These are phyloP conservation scores for Aspergillus tamarii DNA, from an alignment of 2,329 filamentous ascomycete genomes.

Conservation along the genomic window DNA sequence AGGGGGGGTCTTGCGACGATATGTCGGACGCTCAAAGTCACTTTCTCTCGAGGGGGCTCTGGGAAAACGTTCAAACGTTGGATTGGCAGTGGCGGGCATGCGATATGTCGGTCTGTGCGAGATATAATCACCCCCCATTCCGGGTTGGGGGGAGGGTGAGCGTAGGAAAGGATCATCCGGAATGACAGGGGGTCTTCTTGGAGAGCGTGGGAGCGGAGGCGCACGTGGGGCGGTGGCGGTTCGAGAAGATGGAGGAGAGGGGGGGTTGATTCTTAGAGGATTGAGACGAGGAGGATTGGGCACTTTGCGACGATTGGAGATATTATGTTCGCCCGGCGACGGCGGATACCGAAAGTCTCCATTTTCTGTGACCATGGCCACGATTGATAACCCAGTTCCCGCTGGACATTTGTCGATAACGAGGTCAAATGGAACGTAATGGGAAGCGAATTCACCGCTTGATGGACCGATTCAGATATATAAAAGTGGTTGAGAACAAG, in stretches of 20 bases:
- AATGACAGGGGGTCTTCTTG: slow-evolving; percentile 19
- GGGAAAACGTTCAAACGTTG: slow-evolving; percentile 21
- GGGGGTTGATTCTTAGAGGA: slow-evolving; percentile 34
- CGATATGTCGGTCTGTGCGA: slow-evolving; percentile 24
- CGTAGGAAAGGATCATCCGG: slow-evolving; percentile 22
- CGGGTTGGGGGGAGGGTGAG: slow-evolving; percentile 20
- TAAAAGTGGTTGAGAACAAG: slow-evolving; percentile 1
- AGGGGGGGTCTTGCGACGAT: slow-evolving; percentile 30
- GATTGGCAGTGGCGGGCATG: slow-evolving; percentile 26
- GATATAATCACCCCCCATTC: slow-evolving; percentile 13
- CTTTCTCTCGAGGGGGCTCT: slow-evolving; percentile 24
- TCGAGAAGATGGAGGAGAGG: slow-evolving; percentile 27
- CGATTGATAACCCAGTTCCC: slow-evolving; percentile 37
- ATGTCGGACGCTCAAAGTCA: slow-evolving; percentile 28
- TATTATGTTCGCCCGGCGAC: slow-evolving; percentile 35
- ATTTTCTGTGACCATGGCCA: slow-evolving; percentile 51
- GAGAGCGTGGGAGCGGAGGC: slow-evolving; percentile 23
- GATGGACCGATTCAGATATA: neutral
- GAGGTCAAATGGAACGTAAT: slow-evolving; percentile 2
- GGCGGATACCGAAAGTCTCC: slow-evolving; percentile 40
- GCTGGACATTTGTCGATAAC: slow-evolving; percentile 45
- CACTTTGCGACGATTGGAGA: slow-evolving; percentile 33
- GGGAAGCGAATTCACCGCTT: slow-evolving; percentile 7
- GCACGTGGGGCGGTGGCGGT: slow-evolving; percentile 21
- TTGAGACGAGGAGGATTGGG: slow-evolving; percentile 35